A percentile compares a stretch with the other conserved stretches of the same genome.
Evolutionary conservation across 805 yeast species (phyloP).

Genomic region (Dipodascopsis uninucleata): DNA sequence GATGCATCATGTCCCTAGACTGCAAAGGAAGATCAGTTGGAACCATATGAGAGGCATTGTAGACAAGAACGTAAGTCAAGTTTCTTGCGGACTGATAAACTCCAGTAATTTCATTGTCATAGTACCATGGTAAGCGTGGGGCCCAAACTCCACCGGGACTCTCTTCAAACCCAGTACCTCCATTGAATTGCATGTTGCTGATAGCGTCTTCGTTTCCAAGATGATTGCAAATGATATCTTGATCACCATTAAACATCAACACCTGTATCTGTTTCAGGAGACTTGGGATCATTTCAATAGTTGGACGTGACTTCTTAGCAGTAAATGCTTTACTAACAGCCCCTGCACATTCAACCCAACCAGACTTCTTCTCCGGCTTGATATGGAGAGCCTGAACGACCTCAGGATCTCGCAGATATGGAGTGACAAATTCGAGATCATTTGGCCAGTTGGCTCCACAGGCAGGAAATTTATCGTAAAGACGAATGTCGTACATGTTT

Average conservation of each 20-base stretch:
- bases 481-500: conserved; percentile 78
- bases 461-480: conserved; percentile 69
- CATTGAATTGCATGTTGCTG: conserved; percentile 61
- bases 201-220: conserved; percentile 69
- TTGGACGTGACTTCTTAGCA: conserved; percentile 53
- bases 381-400: conserved; percentile 53
- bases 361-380: conserved; percentile 37
- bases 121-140: conserved; percentile 43
- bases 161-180: conserved; percentile 38
- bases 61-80: conserved; percentile 69
- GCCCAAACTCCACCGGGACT: conserved; percentile 31
- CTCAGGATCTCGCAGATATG: conserved; percentile 46
- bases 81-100: conserved; percentile 56
- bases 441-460: conserved; percentile 96
- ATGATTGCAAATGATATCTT: conserved; percentile 84
- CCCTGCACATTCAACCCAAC: conserved; percentile 79
- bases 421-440: conserved; percentile 47
- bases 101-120: conserved; percentile 45
- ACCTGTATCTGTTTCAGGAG: conserved; percentile 58
- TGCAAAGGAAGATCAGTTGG: conserved; percentile 74
- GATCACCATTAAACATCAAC: conserved; percentile 78
- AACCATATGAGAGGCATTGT: conserved; percentile 88
- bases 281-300: conserved; percentile 64
- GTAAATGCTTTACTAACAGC: conserved; percentile 52
- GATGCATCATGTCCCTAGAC: conserved; percentile 67